phyloP scores from a whole-genome alignment of 1,284 basidiomycete species.

The Tilletia indica region DNA sequence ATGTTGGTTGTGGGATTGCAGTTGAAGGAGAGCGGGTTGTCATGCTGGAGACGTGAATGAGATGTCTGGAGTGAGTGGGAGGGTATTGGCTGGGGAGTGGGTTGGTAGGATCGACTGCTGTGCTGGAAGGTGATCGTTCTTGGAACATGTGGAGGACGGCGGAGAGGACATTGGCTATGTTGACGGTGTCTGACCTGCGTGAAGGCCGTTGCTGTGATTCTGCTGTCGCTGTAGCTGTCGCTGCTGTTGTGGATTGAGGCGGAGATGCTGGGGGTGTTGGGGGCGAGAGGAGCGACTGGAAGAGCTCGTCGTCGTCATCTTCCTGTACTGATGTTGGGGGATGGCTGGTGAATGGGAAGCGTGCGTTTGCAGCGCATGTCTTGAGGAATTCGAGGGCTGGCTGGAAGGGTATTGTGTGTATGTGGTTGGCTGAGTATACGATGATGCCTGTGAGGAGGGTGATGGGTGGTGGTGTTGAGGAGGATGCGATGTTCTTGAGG shows the following conservation, averaged over 20 bases:
- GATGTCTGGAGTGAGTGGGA: not conserved
- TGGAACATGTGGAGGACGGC: not conserved
- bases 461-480: not conserved
- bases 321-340: not conserved
- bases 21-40: not conserved
- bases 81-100: not conserved
- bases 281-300: not conserved
- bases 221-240: not conserved
- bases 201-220: not conserved
- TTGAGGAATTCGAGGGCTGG: not conserved
- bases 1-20: not conserved
- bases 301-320: not conserved
- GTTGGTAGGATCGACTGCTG: not conserved
- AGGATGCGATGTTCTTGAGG: conserved; percentile 7
- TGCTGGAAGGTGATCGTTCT: not conserved
- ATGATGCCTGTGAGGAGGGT: not conserved
- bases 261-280: not conserved
- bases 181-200: not conserved
- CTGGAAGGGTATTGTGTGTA: not conserved
- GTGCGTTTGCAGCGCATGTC: not conserved
- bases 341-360: not conserved
- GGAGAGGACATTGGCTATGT: not conserved
- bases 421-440: not conserved
- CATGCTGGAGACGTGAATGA: not conserved
- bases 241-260: not conserved